Evolutionary conservation across 345 rosid genomes (phyloP).

Genomic region (Turnera subulata): DNA sequence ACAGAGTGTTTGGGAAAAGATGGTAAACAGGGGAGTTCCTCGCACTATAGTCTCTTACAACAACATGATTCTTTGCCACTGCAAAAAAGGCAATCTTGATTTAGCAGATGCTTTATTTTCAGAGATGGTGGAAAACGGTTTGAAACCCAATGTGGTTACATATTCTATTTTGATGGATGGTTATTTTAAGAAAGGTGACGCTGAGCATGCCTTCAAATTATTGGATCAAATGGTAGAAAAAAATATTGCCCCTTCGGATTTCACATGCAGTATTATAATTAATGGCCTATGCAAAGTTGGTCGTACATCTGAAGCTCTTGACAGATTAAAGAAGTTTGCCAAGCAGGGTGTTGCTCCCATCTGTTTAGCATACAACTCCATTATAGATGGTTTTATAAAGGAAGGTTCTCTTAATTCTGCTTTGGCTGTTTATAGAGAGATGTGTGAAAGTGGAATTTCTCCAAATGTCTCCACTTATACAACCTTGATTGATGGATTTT

Average conservation of each 20-base stretch:
- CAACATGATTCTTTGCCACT: slow-evolving; percentile 51
- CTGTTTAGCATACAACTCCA: slow-evolving; percentile 53
- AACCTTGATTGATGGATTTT: slow-evolving; percentile 57
- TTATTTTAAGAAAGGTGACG: slow-evolving; percentile 47
- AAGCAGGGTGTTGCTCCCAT: slow-evolving; percentile 41
- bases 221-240: slow-evolving; percentile 47
- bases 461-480: slow-evolving; percentile 68
- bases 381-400: slow-evolving; percentile 63
- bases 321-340: slow-evolving; percentile 40
- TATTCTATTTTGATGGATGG: slow-evolving; percentile 66
- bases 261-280: slow-evolving; percentile 48
- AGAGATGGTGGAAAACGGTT: slow-evolving; percentile 45
- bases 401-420: slow-evolving; percentile 55
- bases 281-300: slow-evolving; percentile 65
- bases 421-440: slow-evolving; percentile 41
- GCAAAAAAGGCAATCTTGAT: slow-evolving; percentile 43
- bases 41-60: slow-evolving; percentile 61
- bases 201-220: slow-evolving; percentile 40
- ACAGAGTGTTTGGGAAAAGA: slow-evolving; percentile 47
- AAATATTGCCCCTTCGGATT: slow-evolving; percentile 46
- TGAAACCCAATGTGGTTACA: slow-evolving; percentile 55
- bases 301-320: slow-evolving; percentile 49
- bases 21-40: slow-evolving; percentile 39
- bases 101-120: slow-evolving; percentile 38
- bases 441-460: slow-evolving; percentile 48